Evolutionary conservation across 139 green algal genomes (phyloP).

Genomic region (Chlamydomonas eustigma): DNA sequence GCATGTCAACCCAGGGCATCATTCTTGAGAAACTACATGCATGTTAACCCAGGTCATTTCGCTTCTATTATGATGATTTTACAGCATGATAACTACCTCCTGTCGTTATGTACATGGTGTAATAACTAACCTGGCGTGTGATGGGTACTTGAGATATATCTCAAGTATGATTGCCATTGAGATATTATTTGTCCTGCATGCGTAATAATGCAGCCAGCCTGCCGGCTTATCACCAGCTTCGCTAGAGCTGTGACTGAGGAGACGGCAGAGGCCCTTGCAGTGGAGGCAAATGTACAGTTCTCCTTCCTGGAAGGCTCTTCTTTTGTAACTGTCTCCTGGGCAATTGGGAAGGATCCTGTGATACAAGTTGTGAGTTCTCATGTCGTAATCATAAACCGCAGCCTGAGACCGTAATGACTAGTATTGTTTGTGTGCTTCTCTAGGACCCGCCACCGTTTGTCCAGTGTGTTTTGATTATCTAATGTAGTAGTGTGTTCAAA

Average conservation of each 20-base stretch:
- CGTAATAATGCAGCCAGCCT: not conserved
- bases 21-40: not conserved
- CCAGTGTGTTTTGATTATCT: too few species aligned
- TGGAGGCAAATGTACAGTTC: not conserved
- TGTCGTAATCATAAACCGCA: too few species aligned
- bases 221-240: not conserved
- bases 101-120: not conserved
- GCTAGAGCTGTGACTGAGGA: not conserved
- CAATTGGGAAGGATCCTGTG: not conserved
- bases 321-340: not conserved
- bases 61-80: too few species aligned
- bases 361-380: conserved; percentile 1
- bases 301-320: conserved; percentile 2
- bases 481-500: too few species aligned
- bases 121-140: not conserved
- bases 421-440: too few species aligned
- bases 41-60: too few species aligned
- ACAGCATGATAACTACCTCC: too few species aligned
- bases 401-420: too few species aligned
- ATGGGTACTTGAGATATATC: too few species aligned
- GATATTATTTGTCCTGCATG: not conserved
- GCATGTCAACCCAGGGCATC: not conserved
- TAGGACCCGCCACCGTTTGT: too few species aligned
- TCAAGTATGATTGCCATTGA: too few species aligned
- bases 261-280: not conserved